phyloP scores from a whole-genome alignment of 768 basidiomycete genomes.

The Termitomyces sp. region DNA sequence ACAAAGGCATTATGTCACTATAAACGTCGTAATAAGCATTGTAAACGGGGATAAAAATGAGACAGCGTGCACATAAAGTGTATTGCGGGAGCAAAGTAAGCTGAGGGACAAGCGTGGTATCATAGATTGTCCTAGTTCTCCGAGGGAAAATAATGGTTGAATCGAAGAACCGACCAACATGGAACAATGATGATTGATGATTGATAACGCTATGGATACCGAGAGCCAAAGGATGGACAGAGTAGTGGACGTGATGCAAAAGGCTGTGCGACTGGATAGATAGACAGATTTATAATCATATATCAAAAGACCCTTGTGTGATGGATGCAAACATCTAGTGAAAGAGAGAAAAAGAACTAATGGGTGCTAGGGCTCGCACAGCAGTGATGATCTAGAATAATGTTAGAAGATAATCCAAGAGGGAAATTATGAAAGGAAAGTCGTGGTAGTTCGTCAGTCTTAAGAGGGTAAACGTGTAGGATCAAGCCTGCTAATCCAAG shows the following conservation, averaged over 20 bases:
- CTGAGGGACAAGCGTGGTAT: not conserved
- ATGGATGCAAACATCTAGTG: slow-evolving; percentile 6
- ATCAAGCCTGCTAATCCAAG: slow-evolving; percentile 83
- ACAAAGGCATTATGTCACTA: not conserved
- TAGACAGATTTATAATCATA: slow-evolving; percentile 7
- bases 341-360: slow-evolving; percentile 6
- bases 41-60: not conserved
- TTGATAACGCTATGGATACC: slow-evolving; percentile 7
- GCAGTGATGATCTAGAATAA: slow-evolving; percentile 3
- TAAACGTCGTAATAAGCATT: not conserved
- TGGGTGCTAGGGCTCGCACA: not conserved
- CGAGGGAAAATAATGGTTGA: not conserved
- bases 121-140: not conserved
- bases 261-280: slow-evolving; percentile 1
- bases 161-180: slow-evolving; percentile 1
- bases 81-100: not conserved
- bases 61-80: not conserved
- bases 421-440: not conserved
- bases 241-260: slow-evolving; percentile 3
- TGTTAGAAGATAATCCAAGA: slow-evolving; percentile 4
- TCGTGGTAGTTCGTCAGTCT: slow-evolving; percentile 10
- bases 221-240: not conserved
- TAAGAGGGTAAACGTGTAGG: slow-evolving; percentile 62
- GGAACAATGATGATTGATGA: slow-evolving; percentile 8
- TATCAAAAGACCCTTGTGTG: slow-evolving; percentile 4